phyloP scores from a whole-genome alignment of 1,284 basidiomycete species.

The Takashimella tepidaria region DNA sequence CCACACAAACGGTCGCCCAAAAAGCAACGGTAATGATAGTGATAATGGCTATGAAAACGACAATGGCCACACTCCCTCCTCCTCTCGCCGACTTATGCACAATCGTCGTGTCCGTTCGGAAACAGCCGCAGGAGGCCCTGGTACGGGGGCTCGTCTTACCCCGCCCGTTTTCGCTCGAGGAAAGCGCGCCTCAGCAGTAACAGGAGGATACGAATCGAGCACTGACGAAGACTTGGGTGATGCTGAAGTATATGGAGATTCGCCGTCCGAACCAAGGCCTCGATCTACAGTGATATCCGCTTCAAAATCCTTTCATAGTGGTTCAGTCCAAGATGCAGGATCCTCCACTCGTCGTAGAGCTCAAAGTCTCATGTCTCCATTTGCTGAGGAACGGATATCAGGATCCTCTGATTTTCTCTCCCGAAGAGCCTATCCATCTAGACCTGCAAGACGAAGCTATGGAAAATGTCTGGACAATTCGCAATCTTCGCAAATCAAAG shows the following conservation, averaged over 20 bases:
- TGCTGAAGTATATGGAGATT: background rate
- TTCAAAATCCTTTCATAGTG: background rate
- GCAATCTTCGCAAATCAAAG: background rate
- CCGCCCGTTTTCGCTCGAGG: conserved; percentile 17
- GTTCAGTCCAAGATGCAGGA: background rate
- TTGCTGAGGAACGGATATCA: background rate
- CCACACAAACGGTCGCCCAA: too few species aligned
- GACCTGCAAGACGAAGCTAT: background rate
- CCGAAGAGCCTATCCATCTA: background rate
- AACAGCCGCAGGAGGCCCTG: too few species aligned
- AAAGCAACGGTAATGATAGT: too few species aligned
- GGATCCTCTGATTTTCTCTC: background rate
- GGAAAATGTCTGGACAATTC: background rate
- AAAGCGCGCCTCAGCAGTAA: conserved; percentile 26
- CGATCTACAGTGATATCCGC: background rate
- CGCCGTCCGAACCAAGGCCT: background rate
- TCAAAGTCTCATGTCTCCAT: conserved; percentile 18
- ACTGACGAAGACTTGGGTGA: conserved; percentile 19
- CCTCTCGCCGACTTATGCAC: conserved; percentile 13
- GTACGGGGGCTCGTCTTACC: conserved; percentile 5
- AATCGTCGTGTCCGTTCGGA: conserved; percentile 24
- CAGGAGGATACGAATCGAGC: conserved; percentile 39
- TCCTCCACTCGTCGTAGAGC: conserved; percentile 15
- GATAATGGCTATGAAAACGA: background rate
- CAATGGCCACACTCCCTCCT: background rate